Evolutionary conservation across 2,329 filamentous ascomycete genomes (phyloP), one percentile per base, ranked within the genome.

Genomic region (Xylogone sp.): DNA sequence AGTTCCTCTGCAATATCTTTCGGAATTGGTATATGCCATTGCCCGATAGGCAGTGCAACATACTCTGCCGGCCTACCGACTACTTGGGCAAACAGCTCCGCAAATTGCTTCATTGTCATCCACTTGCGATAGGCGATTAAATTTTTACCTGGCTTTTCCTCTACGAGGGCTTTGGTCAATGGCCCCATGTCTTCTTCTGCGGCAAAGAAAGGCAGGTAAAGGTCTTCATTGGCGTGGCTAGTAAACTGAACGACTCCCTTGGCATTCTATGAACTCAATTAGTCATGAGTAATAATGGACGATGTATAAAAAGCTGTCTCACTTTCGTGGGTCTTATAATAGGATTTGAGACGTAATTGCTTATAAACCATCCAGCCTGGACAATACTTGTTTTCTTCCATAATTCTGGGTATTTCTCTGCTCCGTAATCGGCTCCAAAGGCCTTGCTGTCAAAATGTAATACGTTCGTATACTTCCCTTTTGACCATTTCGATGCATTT

Each of bases 371-470:
- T 1, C 66, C 67, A 16, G 68, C 59, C 47, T 70, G 62, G 13
- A 71, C n/a, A 29, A 65, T 55, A 27, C 57, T 66, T 46, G 62
- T 65, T 52, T 64, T 67, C 39, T 50, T 54, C 24, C 59, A 62
- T 29, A 71, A 51, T 9, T 51, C 48, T 0, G 60, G 61, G 53
- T 66, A 60, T n/a, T 49, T 45, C 18, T 61, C 51, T 45, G 53
- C 57, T 29, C 65, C 56, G 45, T 72, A 72, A 2, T 62, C 56
- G 2, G 58, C 62, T 4, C 62, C 65, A 1, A 59, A 59, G 4
- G 69, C 71, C 54, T 76, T 76, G 12, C 64, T 59, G 42, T 75
- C 69, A 50, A 72, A 74, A 55, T 76, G 71, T 45, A 69, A 68
- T 1, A 73, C 68, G 13, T 63, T 59, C 2, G 50, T 67, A 50